A percentile compares a stretch with the other conserved stretches of the same genome.
Evolutionary conservation across 257 asterid species (phyloP).

Genomic region (Sherardia arvensis): DNA sequence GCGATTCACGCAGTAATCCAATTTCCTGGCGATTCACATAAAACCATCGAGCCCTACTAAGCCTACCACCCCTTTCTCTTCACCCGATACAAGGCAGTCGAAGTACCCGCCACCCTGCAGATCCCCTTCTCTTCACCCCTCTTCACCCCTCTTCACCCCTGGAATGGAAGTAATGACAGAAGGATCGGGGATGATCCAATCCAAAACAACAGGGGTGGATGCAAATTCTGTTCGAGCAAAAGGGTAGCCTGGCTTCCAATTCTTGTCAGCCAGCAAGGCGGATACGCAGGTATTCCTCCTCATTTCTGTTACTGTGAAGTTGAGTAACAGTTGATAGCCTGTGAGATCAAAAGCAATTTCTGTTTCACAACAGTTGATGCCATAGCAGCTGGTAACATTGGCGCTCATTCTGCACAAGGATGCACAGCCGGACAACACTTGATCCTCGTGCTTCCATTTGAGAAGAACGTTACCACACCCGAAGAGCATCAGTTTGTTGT

Average conservation of each 20-base stretch:
- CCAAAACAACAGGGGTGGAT: background rate
- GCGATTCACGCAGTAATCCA: too few species aligned
- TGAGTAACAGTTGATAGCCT: background rate
- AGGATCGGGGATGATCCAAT: background rate
- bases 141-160: too few species aligned
- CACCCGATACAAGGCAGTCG: too few species aligned
- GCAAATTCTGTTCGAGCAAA: background rate
- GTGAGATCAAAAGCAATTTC: constrained; percentile 8
- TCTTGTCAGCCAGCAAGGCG: constrained; percentile 13
- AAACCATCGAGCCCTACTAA: too few species aligned
- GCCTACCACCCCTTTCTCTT: too few species aligned
- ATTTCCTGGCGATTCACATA: too few species aligned
- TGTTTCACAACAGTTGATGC: constrained; percentile 10
- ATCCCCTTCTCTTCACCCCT: too few species aligned
- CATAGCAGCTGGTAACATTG: constrained; percentile 14
- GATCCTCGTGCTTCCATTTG: background rate
- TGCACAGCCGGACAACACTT: constrained; percentile 14
- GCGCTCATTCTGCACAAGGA: background rate
- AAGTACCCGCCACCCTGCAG: too few species aligned
- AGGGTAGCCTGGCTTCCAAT: constrained; percentile 7
- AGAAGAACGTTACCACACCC: constrained; percentile 21
- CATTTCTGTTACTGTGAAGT: constrained; percentile 1
- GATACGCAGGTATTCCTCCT: background rate
- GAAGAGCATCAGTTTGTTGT: constrained; percentile 15
- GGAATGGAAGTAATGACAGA: background rate